phyloP scores from a whole-genome alignment of 352 stramenopile genomes.

The Aphanomyces invadans region DNA sequence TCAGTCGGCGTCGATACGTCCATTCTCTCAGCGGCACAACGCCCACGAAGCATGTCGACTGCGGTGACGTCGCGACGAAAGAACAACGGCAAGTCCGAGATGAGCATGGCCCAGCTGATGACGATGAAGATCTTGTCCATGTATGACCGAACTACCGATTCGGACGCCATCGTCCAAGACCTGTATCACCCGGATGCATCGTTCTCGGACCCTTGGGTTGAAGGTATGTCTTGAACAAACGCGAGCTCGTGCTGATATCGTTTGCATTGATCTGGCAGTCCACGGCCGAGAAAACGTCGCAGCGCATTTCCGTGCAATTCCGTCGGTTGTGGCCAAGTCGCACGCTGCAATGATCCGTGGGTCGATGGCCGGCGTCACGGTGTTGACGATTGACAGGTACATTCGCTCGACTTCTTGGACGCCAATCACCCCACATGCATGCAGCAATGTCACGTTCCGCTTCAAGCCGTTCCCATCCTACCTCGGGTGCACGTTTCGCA shows the following conservation, averaged over 20 bases:
- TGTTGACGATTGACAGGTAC: constrained; percentile 74
- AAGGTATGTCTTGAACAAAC: not conserved
- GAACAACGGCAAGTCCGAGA: constrained; percentile 15
- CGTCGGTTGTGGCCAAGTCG: constrained; percentile 69
- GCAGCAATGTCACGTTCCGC: constrained; percentile 48
- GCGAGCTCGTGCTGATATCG: not conserved
- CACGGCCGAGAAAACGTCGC: constrained; percentile 71
- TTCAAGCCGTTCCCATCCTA: constrained; percentile 68
- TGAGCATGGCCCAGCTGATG: constrained; percentile 21
- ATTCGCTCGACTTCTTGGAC: not conserved
- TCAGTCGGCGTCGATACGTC: no score
- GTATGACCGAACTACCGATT: constrained; percentile 53
- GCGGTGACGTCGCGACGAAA: constrained; percentile 4
- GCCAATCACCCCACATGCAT: no score
- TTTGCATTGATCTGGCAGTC: constrained; percentile 32
- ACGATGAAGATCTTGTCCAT: constrained; percentile 52
- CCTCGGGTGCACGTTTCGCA: constrained; percentile 59
- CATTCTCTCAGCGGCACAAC: no score
- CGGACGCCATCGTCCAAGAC: constrained; percentile 66
- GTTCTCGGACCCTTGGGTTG: constrained; percentile 70
- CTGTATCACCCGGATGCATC: constrained; percentile 69
- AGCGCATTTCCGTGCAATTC: constrained; percentile 71
- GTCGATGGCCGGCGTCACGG: constrained; percentile 64
- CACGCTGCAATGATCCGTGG: constrained; percentile 75
- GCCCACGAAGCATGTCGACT: not conserved